phyloP scores from a whole-genome alignment of 176 grass and related monocot species.

The Carex kokanica region DNA sequence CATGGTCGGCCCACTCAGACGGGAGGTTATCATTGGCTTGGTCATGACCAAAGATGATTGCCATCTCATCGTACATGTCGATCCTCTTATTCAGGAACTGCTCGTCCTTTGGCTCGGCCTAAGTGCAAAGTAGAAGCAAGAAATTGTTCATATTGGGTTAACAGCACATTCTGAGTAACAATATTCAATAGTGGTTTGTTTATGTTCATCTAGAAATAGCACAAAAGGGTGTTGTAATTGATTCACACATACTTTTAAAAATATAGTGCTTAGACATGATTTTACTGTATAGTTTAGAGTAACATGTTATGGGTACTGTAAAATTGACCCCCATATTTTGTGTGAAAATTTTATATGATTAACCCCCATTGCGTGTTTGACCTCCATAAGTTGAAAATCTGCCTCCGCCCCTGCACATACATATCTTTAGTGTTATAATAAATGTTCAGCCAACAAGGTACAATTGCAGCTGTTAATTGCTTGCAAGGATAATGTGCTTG shows the following conservation, averaged over 20 bases:
- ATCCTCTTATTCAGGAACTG: slow-evolving; percentile 18
- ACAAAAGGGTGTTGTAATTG: background rate
- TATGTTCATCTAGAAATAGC: background rate
- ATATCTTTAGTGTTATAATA: background rate
- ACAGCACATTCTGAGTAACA: background rate
- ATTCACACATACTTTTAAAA: background rate
- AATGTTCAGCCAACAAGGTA: background rate
- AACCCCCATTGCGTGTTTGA: too few relatives aligned
- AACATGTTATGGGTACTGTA: too few relatives aligned
- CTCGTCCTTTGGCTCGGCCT: slow-evolving; percentile 21
- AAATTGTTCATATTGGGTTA: background rate
- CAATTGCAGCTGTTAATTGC: background rate
- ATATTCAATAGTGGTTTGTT: background rate
- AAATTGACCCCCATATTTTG: too few relatives aligned
- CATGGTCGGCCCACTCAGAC: background rate
- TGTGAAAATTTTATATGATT: too few relatives aligned
- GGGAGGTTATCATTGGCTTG: background rate
- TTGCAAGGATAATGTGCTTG: background rate
- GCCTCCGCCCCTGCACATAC: background rate
- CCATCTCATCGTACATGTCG: slow-evolving; percentile 24
- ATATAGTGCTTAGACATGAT: too few relatives aligned
- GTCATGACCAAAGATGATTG: slow-evolving; percentile 8
- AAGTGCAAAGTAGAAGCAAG: background rate
- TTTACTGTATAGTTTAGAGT: too few relatives aligned
- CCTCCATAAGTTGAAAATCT: too few relatives aligned